Base-by-base conservation (phyloP, 2,329 filamentous ascomycete species). In the Triangularia verruculosa region DNA sequence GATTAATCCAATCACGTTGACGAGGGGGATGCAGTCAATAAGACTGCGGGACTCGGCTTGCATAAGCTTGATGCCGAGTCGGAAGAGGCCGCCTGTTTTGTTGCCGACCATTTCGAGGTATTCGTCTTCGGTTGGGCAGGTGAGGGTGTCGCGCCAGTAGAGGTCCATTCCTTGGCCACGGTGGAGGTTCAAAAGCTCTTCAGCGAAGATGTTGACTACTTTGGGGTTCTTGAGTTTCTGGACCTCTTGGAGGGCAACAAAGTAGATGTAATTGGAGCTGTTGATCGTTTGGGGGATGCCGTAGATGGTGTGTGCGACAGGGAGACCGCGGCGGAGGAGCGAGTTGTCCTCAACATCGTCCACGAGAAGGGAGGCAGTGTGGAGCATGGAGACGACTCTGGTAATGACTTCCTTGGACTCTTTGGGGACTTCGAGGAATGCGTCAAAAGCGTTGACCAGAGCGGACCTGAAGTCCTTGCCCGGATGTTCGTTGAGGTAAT, bases 51-150 rank as follows among this genome's bases (percentile, higher is more conserved):
- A 85, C 77, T 93, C 89, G 61, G 89, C 89, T 76, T 94, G 91
- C 91, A 96, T 96, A 28, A 96, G 83, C 78, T 93, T 92, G 74
- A 96, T 89, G 47, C 90, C 91, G 9, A 96, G 79, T 47, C 92
- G 84, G 80, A 96, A 96, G 1, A 97, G 82, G 0, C 92, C 92
- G 59, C 92, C 92, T 0, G 92, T 96, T 79, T 96, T 96, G 78
- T 96, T 93, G 70, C 86, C 86, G 11, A 96, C 92, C 92, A 96
- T 96, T 75, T 96, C 90, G n/a, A 96, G 84, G 77, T 96, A 96
- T 77, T 96, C 92, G 69, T 93, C 90, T 77, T 95, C 92, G 57
- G 86, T 90, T 13, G 92, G 92, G 75, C 91, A 94, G 20, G 89
- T 93, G 64, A 95, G 80, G 25, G 88, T 92, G 77, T 95, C 91